Base-by-base conservation (phyloP, 2,329 filamentous ascomycete species). In the Ophiostoma angusticollis region DNA sequence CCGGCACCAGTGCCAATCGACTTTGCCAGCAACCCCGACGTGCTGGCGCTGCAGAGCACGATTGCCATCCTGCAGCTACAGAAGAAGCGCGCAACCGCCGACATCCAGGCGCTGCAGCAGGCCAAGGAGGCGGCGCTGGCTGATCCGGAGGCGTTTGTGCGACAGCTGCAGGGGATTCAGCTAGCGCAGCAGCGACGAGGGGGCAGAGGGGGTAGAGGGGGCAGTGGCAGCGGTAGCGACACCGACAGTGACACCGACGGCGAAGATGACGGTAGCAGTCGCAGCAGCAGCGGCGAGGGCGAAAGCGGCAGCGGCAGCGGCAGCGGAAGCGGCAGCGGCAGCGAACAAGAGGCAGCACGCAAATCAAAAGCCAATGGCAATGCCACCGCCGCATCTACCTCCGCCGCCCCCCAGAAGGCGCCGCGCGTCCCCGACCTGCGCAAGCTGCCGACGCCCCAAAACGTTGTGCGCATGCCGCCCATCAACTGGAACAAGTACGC, bases 401-500 rank as follows among this genome's bases (percentile, higher is more conserved):
- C 21, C 16, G 9, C 19, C 2, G 11, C 36, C 6, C n/a, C 27
- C 13, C 12, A 25, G 7, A 7, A 31, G 1, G 13, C 39, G 3
- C 5, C 35, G 9, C 19, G 23, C n/a, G 23, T 42, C 1, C 35
- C 38, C 6, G 39, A 48, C 37, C 40, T 41, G 4, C 29, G 24
- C n/a, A 23, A 47, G 62, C 71, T 95, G 12, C 87, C 87, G 0
- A 71, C 70, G 12, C 76, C 83, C 6, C 89, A 95, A 57, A 82
- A 82, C 49, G 65, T 96, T 1, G 79, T 93, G 19, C 78, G 87
- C 29, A 85, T 80, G 61, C 89, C 89, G 8, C 81, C 84, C 8
- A 79, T 96, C 53, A 94, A 95, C 63, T 96, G 89, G 89, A 75
- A 78, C 11, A 87, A 94, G 54, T 96, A 96, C 58, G 84, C 84